Percentiles rank a stretch among this genome's conserved stretches.
These are phyloP conservation scores for Calonectria pteridis DNA, from an alignment of 2,329 filamentous ascomycete species.

Conservation along the genomic window DNA sequence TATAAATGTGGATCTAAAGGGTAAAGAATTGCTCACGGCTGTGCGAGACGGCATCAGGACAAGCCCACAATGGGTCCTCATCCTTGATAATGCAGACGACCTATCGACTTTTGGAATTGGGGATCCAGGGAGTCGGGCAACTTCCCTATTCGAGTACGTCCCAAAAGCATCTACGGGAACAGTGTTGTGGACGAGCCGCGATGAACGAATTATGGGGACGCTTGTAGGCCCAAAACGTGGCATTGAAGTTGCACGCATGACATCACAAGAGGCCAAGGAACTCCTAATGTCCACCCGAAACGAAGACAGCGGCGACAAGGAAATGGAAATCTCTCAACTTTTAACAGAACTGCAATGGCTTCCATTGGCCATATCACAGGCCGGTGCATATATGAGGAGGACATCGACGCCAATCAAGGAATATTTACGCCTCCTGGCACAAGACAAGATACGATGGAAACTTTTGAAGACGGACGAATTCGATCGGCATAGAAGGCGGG, in stretches of 20 bases:
- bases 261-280: conserved; percentile 25
- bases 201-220: conserved; percentile 42
- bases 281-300: conserved; percentile 2
- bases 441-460: conserved; percentile 39
- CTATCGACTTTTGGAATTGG: conserved; percentile 1
- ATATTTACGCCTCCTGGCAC: conserved; percentile 44
- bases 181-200: conserved; percentile 50
- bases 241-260: conserved; percentile 44
- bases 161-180: conserved; percentile 32
- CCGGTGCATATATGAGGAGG: conserved; percentile 47
- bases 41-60: conserved; percentile 58
- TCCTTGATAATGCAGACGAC: conserved; percentile 58
- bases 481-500: conserved; percentile 45
- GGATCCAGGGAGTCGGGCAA: background rate
- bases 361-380: conserved; percentile 50
- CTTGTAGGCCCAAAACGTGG: conserved; percentile 40
- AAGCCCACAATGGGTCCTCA: conserved; percentile 52
- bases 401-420: conserved; percentile 38
- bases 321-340: conserved; percentile 25
- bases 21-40: conserved; percentile 70
- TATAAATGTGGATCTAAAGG: conserved; percentile 55
- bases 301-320: conserved; percentile 12
- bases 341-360: conserved; percentile 42
- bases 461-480: conserved; percentile 37
- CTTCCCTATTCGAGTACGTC: background rate